phyloP scores from a whole-genome alignment of 352 stramenopile species.

The Phytophthora syringae region DNA sequence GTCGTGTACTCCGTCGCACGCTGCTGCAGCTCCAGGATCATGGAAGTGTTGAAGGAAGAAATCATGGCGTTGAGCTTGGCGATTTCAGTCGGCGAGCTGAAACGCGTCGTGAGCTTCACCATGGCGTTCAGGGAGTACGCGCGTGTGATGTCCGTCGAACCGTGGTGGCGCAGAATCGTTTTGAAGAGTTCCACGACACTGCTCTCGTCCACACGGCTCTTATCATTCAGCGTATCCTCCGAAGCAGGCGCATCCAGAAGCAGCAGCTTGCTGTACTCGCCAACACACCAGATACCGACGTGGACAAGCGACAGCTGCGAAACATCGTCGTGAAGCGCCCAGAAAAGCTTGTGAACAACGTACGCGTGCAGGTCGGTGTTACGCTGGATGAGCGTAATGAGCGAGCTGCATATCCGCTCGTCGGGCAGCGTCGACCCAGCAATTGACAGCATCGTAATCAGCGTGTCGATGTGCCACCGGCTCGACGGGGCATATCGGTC shows the following conservation, averaged over 20 bases:
- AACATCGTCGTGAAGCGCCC: slow-evolving; percentile 95
- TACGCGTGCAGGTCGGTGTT: slow-evolving; percentile 92
- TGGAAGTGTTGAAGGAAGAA: slow-evolving; percentile 90
- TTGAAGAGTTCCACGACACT: slow-evolving; percentile 75
- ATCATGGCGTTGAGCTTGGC: slow-evolving; percentile 89
- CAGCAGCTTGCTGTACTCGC: slow-evolving; percentile 96
- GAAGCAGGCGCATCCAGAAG: slow-evolving; percentile 66
- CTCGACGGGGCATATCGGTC: slow-evolving; percentile 85
- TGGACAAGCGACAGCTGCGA: slow-evolving; percentile 96
- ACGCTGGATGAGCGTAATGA: slow-evolving; percentile 96
- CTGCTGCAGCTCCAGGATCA: slow-evolving; percentile 97
- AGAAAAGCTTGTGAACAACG: slow-evolving; percentile 97
- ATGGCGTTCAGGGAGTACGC: slow-evolving; percentile 91
- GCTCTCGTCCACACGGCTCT: slow-evolving; percentile 70
- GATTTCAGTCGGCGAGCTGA: slow-evolving; percentile 73
- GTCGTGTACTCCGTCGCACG: slow-evolving; percentile 95
- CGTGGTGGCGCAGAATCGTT: slow-evolving; percentile 86
- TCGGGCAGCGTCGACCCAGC: slow-evolving; percentile 93
- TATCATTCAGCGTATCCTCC: slow-evolving; percentile 72
- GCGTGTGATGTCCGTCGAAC: slow-evolving; percentile 81
- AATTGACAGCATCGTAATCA: slow-evolving; percentile 99
- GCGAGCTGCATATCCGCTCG: slow-evolving; percentile 94
- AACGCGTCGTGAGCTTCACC: slow-evolving; percentile 96
- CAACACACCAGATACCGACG: slow-evolving; percentile 98
- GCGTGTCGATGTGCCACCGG: slow-evolving; percentile 96